Base-by-base conservation (phyloP, 2,329 filamentous ascomycete genomes). In the Blastomyces parvus region DNA sequence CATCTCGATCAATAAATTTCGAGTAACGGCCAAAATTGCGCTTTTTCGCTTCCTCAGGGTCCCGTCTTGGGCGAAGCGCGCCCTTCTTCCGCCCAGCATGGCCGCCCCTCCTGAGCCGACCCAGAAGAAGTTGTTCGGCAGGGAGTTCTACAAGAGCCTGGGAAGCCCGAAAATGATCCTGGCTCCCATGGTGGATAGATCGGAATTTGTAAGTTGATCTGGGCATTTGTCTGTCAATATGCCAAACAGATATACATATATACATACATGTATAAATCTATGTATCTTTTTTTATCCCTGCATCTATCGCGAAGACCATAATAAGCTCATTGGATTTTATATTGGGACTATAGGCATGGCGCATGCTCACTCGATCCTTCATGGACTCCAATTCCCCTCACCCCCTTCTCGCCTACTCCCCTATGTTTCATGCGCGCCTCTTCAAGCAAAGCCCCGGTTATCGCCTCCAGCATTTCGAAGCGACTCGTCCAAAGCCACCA, bases 121-220 rank as follows among this genome's bases (percentile, higher is more conserved):
- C 8, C n/a, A 1, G n/a, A 69, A 71, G 66, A 96, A 93, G 74
- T 79, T 96, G 27, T 85, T 89, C 69, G 94, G 94, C 0, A 82
- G 94, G 64, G 89, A 89, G 14, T 97, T 99, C 74, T 99, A 97
- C 73, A 87, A 97, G 79, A 96, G 90, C 73, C 88, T 99, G 66
- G 94, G 94, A 27, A 92, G 88, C 65, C 94, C 94, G 1, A 96
- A 90, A 77, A 87, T 89, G 68, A 85, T 99, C 38, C 83, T 99
- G 62, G 94, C 94, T 42, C 94, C 94, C 44, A 99, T 99, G 94
- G 94, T 99, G 27, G 93, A 99, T 73, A 90, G 97, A 76, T 97
- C 91, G 40, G 94, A 99, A 80, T 97, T 97, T 80, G 92, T 96
- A 81, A 68, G 88, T 80, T 58, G 57, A 27, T 44, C 17, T 44